phyloP scores from a whole-genome alignment of 169 alveolate species.

The Plasmodium knowlesi region DNA sequence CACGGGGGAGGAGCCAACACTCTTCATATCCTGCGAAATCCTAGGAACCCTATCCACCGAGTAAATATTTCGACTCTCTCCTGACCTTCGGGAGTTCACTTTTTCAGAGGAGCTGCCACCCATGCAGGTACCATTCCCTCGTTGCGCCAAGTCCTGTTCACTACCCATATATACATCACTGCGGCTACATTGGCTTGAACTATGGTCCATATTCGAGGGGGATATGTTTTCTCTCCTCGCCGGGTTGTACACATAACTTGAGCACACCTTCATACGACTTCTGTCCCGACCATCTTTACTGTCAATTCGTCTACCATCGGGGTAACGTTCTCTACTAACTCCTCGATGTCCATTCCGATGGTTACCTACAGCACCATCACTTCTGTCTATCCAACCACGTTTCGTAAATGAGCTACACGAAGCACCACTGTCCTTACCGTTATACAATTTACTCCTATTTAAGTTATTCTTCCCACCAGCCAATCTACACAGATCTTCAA shows the following conservation, averaged over 20 bases:
- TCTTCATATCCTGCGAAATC: neutral
- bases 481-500: neutral
- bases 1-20: neutral
- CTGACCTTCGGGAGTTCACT: neutral
- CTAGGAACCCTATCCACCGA: constrained; percentile 3
- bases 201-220: neutral
- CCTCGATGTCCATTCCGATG: neutral
- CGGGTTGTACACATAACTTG: constrained; percentile 11
- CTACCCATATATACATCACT: neutral
- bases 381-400: neutral
- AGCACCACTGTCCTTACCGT: neutral
- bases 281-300: neutral
- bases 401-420: neutral
- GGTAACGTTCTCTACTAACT: neutral
- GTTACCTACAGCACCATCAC: neutral
- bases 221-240: neutral
- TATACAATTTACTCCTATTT: neutral
- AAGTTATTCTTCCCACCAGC: neutral
- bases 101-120: neutral
- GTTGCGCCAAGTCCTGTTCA: neutral
- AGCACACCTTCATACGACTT: neutral
- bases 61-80: constrained; percentile 21
- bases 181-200: neutral
- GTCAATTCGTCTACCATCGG: neutral
- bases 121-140: neutral